These are phyloP conservation scores for Aspergillus melleus DNA, from an alignment of 2,329 filamentous ascomycete species.

Conservation along the genomic window DNA sequence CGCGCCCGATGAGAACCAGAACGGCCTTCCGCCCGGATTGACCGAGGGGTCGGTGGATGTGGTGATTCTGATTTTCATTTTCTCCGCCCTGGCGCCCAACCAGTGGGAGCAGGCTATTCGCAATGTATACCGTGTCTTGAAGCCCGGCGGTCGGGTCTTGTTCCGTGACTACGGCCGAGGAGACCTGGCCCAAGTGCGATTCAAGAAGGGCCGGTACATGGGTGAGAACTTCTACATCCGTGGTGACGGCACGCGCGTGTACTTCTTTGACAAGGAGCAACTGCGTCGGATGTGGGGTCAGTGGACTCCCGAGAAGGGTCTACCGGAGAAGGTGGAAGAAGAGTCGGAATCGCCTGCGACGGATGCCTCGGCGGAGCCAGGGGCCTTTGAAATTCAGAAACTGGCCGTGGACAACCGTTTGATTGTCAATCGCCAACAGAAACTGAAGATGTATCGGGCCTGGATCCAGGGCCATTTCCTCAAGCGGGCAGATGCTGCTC, in stretches of 20 bases:
- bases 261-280: conserved; percentile 92
- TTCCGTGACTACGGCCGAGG: conserved; percentile 97
- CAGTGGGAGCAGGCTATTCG: conserved; percentile 82
- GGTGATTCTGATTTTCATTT: conserved; percentile 94
- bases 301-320: conserved; percentile 37
- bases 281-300: conserved; percentile 75
- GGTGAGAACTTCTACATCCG: conserved; percentile 97
- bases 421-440: conserved; percentile 85
- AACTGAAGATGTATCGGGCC: conserved; percentile 97
- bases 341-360: conserved; percentile 12
- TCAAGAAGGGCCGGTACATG: conserved; percentile 91
- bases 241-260: conserved; percentile 92
- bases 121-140: conserved; percentile 80
- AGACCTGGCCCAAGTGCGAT: conserved; percentile 92
- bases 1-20: conserved; percentile 50
- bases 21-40: conserved; percentile 70
- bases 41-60: conserved; percentile 81
- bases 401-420: conserved; percentile 84
- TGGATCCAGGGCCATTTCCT: conserved; percentile 58
- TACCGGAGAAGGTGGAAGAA: conserved; percentile 16
- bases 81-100: conserved; percentile 80
- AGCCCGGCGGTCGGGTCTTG: conserved; percentile 87
- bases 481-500: conserved; percentile 29
- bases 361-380: conserved; percentile 18
- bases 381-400: conserved; percentile 69